A percentile compares a stretch with the other conserved stretches of the same genome.
Evolutionary conservation across 305 asterid genomes (phyloP).

Genomic region (Fraxinus greggii): DNA sequence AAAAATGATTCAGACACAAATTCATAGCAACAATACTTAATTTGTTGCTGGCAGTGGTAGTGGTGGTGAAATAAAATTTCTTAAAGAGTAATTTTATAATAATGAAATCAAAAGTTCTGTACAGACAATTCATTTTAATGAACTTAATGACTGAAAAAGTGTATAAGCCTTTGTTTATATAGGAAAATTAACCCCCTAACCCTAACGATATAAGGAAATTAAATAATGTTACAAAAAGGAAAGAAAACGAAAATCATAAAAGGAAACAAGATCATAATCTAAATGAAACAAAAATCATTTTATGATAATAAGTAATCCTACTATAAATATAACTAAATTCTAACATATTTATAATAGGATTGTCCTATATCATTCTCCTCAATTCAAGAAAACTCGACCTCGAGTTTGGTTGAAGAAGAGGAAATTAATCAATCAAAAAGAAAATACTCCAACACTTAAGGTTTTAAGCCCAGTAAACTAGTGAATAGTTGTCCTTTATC

Average conservation of each 20-base stretch:
- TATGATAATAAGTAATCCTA: neutral
- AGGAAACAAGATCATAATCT: too few species aligned
- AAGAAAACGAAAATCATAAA: neutral
- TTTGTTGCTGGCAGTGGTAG: neutral
- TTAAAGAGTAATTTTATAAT: neutral
- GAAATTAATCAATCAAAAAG: too few species aligned
- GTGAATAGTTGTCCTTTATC: too few species aligned
- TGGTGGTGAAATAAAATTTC: neutral
- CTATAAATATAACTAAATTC: neutral
- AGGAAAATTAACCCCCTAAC: neutral
- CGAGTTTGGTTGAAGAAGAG: too few species aligned
- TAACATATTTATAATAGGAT: too few species aligned
- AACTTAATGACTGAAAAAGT: neutral
- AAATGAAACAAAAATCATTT: slow-evolving; percentile 45
- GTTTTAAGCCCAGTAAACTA: too few species aligned
- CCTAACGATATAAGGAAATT: neutral
- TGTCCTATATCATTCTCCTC: too few species aligned
- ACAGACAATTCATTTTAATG: neutral
- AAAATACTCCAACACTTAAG: too few species aligned
- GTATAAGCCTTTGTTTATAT: too few species aligned
- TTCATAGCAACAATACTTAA: neutral
- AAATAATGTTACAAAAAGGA: neutral
- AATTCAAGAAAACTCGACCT: too few species aligned
- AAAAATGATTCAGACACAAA: neutral
- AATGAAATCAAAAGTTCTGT: neutral